These are phyloP conservation scores for Haemoproteus tartakovskyi DNA, from an alignment of 169 alveolate genomes.

Conservation along the genomic window DNA sequence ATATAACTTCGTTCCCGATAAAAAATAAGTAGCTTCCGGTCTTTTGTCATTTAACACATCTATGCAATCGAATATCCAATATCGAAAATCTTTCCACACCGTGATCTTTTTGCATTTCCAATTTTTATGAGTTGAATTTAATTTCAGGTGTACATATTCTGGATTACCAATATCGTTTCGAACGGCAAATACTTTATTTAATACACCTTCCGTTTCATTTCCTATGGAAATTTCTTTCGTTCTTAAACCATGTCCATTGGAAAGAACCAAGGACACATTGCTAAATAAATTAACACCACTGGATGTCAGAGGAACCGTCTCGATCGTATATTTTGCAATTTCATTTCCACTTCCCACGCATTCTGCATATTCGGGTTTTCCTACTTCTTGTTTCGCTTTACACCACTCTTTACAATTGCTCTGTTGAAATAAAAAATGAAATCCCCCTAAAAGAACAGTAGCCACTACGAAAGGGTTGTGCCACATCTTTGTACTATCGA, in stretches of 20 bases:
- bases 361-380: conserved; percentile 84
- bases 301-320: conserved; percentile 78
- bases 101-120: conserved; percentile 88
- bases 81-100: conserved; percentile 83
- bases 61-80: conserved; percentile 87
- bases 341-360: conserved; percentile 85
- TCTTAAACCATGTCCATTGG: conserved; percentile 78
- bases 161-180: conserved; percentile 66
- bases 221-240: conserved; percentile 80
- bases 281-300: conserved; percentile 79
- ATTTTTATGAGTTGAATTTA: conserved; percentile 76
- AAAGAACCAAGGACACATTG: conserved; percentile 68
- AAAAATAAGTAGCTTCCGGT: conserved; percentile 58
- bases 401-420: conserved; percentile 81
- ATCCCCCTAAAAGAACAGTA: no score
- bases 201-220: conserved; percentile 77
- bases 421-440: background rate
- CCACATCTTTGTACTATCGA: no score
- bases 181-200: conserved; percentile 67
- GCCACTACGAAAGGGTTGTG: no score
- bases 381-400: conserved; percentile 82
- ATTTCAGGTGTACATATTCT: conserved; percentile 66
- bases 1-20: conserved; percentile 71
- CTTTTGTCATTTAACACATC: conserved; percentile 73
- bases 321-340: conserved; percentile 81